Evolutionary conservation across 164 flowering plant species (phyloP).

Genomic region (Hamamelis virginiana): DNA sequence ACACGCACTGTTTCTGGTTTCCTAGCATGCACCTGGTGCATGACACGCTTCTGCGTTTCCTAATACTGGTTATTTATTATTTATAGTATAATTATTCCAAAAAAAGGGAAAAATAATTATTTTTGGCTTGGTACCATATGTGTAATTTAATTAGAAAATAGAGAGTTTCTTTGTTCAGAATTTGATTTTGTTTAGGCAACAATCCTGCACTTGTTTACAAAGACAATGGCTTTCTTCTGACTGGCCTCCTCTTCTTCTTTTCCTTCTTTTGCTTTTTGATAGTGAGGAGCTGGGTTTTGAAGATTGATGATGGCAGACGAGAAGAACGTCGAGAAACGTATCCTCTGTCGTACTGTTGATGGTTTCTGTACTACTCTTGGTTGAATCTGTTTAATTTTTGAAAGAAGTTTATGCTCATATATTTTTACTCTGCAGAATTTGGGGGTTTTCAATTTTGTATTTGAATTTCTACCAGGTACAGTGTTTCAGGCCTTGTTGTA

Average conservation of each 20-base stretch:
- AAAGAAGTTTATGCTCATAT: neutral
- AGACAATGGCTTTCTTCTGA: no score
- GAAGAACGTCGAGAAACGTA: conserved; percentile 27
- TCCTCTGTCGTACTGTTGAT: conserved; percentile 6
- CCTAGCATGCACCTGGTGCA: neutral
- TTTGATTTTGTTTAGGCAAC: no score
- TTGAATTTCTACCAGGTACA: neutral
- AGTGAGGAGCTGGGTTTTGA: conserved; percentile 3
- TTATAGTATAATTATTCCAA: no score
- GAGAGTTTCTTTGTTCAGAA: no score
- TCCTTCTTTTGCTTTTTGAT: neutral
- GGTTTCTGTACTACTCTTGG: neutral
- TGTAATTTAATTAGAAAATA: no score
- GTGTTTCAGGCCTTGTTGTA: neutral
- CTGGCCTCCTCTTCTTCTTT: neutral
- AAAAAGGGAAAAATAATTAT: no score
- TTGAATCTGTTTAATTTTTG: neutral
- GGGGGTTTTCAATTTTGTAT: neutral
- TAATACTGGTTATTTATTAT: no score
- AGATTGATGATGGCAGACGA: conserved; percentile 26
- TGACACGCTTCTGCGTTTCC: neutral
- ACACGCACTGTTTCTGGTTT: neutral
- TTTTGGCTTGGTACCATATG: no score
- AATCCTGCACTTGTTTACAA: no score
- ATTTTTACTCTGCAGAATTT: neutral